Conservation (phyloP, 2,329 filamentous ascomycete species). For the Fusarium dimerum region DNA sequence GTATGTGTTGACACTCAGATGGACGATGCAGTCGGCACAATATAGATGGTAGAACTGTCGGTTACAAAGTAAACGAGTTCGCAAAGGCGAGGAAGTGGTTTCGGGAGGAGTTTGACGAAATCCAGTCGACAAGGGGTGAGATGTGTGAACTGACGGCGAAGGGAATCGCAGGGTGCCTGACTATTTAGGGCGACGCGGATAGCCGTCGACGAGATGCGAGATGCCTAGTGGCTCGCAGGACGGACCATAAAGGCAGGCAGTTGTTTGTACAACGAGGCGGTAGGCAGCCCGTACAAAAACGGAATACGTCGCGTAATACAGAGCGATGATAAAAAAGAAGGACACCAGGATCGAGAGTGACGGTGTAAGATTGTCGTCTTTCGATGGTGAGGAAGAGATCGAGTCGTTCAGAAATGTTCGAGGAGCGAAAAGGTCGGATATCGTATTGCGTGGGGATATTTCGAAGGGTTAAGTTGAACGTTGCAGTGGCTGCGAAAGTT, state of each 20-base stretch:
- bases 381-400: conserved; percentile 1
- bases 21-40: conserved; percentile 3
- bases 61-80: conserved; percentile 2
- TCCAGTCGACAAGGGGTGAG: conserved; percentile 7
- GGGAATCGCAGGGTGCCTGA: conserved; percentile 2
- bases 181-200: conserved; percentile 17
- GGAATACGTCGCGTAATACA: conserved; percentile 16
- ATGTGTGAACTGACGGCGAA: conserved; percentile 8
- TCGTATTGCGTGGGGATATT: not conserved
- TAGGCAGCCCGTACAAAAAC: conserved; percentile 6
- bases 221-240: conserved; percentile 33
- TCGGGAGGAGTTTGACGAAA: not conserved
- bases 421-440: conserved; percentile 6
- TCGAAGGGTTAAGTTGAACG: conserved; percentile 1
- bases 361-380: not conserved
- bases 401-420: conserved; percentile 8
- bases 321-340: conserved; percentile 5
- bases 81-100: not conserved
- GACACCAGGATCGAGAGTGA: conserved; percentile 2
- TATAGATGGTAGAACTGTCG: not conserved
- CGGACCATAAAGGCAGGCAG: conserved; percentile 34
- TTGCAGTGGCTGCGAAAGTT: conserved; percentile 8
- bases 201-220: conserved; percentile 26
- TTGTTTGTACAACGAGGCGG: conserved; percentile 22
- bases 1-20: conserved; percentile 6